Conservation (phyloP, 164 flowering plant species). For the Annona cherimola region DNA sequence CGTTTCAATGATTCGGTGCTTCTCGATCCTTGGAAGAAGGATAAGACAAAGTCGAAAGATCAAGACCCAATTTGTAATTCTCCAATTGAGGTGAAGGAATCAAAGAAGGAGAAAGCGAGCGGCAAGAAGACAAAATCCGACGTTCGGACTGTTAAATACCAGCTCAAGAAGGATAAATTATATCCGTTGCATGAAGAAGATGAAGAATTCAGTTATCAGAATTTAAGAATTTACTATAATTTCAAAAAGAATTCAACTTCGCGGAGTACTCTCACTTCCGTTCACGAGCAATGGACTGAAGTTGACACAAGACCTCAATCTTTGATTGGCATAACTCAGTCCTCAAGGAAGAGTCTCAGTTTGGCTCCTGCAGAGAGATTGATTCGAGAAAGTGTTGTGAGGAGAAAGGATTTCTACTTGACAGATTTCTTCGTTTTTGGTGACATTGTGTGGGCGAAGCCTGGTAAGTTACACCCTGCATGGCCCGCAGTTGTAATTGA, state of each 20-base stretch:
- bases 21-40: constrained; percentile 39
- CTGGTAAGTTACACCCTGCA: constrained; percentile 64
- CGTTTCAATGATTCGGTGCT: constrained; percentile 47
- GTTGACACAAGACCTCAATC: constrained; percentile 22
- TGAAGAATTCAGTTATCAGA: neutral
- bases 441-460: constrained; percentile 92
- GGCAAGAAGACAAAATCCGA: constrained; percentile 21
- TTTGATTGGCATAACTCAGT: constrained; percentile 14
- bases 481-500: constrained; percentile 98
- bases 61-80: constrained; percentile 24
- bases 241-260: constrained; percentile 43
- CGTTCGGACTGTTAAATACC: constrained; percentile 10
- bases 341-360: constrained; percentile 6
- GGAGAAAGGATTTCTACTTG: constrained; percentile 37
- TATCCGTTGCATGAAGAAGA: constrained; percentile 24
- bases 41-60: constrained; percentile 22
- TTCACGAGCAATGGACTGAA: constrained; percentile 31
- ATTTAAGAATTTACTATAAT: neutral
- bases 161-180: constrained; percentile 22
- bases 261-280: constrained; percentile 35
- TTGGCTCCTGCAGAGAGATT: constrained; percentile 8
- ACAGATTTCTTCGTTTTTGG: constrained; percentile 61
- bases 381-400: constrained; percentile 27
- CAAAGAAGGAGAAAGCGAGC: constrained; percentile 25
- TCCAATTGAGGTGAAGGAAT: constrained; percentile 17